Evolutionary conservation across 208 protist genomes (phyloP).

Genomic region (Wallacemonas sp.): DNA sequence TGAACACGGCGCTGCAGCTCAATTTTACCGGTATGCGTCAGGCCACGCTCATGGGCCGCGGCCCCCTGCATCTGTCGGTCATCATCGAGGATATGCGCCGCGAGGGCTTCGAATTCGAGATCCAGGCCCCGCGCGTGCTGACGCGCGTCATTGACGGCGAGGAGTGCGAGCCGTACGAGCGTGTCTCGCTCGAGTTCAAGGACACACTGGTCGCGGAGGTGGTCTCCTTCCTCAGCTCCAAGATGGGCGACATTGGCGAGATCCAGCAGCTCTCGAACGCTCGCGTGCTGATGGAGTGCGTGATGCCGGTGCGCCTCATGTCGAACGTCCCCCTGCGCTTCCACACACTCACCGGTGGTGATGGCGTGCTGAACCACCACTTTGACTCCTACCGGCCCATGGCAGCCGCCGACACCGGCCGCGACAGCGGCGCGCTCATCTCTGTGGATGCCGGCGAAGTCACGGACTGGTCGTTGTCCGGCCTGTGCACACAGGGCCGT

Average conservation of each 20-base stretch:
- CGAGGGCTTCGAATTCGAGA: slow-evolving; percentile 96
- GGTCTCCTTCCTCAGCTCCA: slow-evolving; percentile 85
- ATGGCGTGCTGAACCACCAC: slow-evolving; percentile 88
- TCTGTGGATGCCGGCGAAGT: slow-evolving; percentile 84
- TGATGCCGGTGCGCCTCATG: slow-evolving; percentile 90
- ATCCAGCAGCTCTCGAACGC: slow-evolving; percentile 78
- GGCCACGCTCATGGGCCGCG: slow-evolving; percentile 92
- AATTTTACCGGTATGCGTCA: slow-evolving; percentile 44
- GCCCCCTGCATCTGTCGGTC: slow-evolving; percentile 97
- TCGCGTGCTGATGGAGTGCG: slow-evolving; percentile 79
- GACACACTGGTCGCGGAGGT: slow-evolving; percentile 66
- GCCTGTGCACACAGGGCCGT: slow-evolving; percentile 69
- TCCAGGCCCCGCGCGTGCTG: slow-evolving; percentile 94
- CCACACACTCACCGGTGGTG: slow-evolving; percentile 85
- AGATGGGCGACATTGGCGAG: slow-evolving; percentile 90
- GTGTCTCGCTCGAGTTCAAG: slow-evolving; percentile 81
- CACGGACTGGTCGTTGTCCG: slow-evolving; percentile 86
- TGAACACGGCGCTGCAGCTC: slow-evolving; percentile 93
- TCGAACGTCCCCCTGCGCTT: slow-evolving; percentile 81
- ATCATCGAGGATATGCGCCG: slow-evolving; percentile 98
- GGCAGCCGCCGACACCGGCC: slow-evolving; percentile 56
- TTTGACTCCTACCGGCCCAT: slow-evolving; percentile 88
- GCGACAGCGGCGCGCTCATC: slow-evolving; percentile 88
- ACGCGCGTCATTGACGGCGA: slow-evolving; percentile 78
- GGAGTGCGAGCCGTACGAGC: slow-evolving; percentile 89